Evolutionary conservation across 116 monocot species (phyloP), one percentile per base, ranked within the genome.

Genomic region (Dioscorea cayenensis): DNA sequence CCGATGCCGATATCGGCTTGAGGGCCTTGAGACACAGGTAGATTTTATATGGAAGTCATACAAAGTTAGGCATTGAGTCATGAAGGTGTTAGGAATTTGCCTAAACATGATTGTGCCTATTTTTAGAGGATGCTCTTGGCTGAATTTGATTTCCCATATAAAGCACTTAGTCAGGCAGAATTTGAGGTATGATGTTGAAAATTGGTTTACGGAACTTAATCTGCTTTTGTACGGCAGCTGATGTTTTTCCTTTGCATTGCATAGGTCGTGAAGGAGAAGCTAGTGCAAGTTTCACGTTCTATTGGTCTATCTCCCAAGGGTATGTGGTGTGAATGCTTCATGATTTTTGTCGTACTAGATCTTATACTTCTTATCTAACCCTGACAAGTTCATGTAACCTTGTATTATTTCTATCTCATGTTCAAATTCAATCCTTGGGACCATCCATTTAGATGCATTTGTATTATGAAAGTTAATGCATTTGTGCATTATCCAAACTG

Each of bases 11-110:
- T 94, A 87, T 84, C 86, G 89, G 6, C 77, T 78, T 36, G 78
- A 94, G 83, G 80, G 69, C 64, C 35, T 51, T 50, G 94, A 94
- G 66, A 82, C 94, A 27, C 99, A 94, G 87, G 99, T 94, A 6
- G 21, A 70, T 66, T 19, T 37, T 66, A 36, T 65, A 36, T 78
- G 36, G 63, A 3, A 43, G 12, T 43, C 43, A 58, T 52, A 28
- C 28, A 43, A 62, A 51, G 51, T 36, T 25, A 55, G 32, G 48
- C 13, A 63, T 58, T 55, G 36, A n/a, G 6, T 32, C 35, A 0
- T 35, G 50, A 32, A 38, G 65, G 12, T 52, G 9, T 68, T 6
- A 18, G 62, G 72, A 9, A 9, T 84, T 19, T 85, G 43, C 59
- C 14, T 62, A 48, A 63, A 10, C 48, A n/a, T 25, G 32, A 62